Base-by-base conservation (phyloP, 305 asterid genomes). In the Fraxinus paxiana region DNA sequence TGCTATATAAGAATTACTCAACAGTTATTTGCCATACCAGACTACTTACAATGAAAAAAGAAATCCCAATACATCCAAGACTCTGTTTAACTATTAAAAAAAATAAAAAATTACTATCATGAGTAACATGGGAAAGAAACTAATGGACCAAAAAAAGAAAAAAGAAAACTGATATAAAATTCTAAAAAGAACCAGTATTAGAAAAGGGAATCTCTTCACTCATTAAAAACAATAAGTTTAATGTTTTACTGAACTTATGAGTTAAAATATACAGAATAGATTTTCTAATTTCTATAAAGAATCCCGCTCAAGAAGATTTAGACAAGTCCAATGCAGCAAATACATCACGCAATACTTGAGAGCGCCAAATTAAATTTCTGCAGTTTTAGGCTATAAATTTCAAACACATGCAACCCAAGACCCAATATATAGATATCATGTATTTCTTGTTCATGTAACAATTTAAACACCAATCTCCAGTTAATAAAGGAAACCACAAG, bases 321-420 rank as follows among this genome's bases (percentile, higher is more conserved):
- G 35, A 46, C 56, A 46, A 15, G 20, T 20, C 59, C 7, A 15
- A 48, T 15, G 59, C 20, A 15, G 20, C 34, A 77, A 30, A 34
- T 77, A 78, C 9, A 70, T 67, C 37, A 43, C 73, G 81, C 78
- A 78, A 67, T 75, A 82, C 56, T 77, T 73, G 12, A 77, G 84
- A 85, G 79, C 83, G 84, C 73, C 84, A 78, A 20, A 71, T 76
- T 65, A 80, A 80, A 83, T 77, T 77, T 76, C 70, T 77, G 78
- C 84, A 80, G 59, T 63, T 54, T 41, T 73, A 74, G 71, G 76
- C 63, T 73, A 75, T 78, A 84, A 84, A 82, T 34, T 43, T 48
- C 65, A 54, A 6, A 54, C 65, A 54, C 65, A 0, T 54, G 65
- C 65, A 54, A 54, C 5, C 12, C 65, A 54, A 51, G 24, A 51